A percentile compares a stretch with the other conserved stretches of the same genome.
phyloP scores from a whole-genome alignment of 345 rosid species.

The Gossypium rotundifolium region DNA sequence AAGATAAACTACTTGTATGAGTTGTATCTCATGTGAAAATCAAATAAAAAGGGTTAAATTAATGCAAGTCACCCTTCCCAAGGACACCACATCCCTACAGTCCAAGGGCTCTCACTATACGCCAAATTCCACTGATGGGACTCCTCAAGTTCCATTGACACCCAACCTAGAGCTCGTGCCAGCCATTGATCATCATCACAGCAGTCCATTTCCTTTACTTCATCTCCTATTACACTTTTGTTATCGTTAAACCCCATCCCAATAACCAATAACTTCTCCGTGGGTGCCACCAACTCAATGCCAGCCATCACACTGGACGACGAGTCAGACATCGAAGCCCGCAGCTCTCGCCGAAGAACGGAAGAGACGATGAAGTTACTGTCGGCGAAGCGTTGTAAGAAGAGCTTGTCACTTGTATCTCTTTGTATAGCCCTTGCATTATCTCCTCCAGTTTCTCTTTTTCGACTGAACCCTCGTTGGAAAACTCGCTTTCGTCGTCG shows the following conservation, averaged over 20 bases:
- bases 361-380: background rate
- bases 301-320: constrained; percentile 33
- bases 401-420: constrained; percentile 24
- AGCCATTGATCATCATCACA: constrained; percentile 36
- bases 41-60: too few species aligned
- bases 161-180: constrained; percentile 25
- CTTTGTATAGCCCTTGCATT: constrained; percentile 41
- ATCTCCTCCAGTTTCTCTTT: constrained; percentile 39
- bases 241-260: too few species aligned
- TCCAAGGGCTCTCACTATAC: background rate
- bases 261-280: background rate
- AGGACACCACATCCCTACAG: background rate
- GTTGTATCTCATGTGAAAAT: too few species aligned
- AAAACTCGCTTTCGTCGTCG: constrained; percentile 24
- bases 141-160: constrained; percentile 22
- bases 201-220: constrained; percentile 3
- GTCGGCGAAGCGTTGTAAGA: background rate
- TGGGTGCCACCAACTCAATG: constrained; percentile 18
- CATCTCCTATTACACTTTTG: background rate
- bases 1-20: too few species aligned
- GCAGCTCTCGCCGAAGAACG: constrained; percentile 26
- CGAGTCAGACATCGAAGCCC: constrained; percentile 31
- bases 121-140: background rate
- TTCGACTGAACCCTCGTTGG: constrained; percentile 19
- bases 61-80: too few species aligned